Conservation (phyloP, 2,329 filamentous ascomycete genomes). For the Clarireedia hainanense region DNA sequence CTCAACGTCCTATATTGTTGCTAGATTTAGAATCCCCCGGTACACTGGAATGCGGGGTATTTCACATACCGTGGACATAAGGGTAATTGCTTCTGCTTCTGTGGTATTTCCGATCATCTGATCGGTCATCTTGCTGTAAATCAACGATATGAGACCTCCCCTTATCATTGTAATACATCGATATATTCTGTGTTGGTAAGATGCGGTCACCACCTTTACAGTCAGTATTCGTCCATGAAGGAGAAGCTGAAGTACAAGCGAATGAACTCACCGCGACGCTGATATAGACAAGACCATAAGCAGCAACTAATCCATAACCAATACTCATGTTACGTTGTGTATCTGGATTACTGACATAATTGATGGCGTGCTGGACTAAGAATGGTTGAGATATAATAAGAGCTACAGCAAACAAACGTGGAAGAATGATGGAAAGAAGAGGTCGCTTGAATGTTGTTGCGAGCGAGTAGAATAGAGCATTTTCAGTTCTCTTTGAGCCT, state of each 20-base stretch:
- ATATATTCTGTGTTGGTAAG: constrained; percentile 2
- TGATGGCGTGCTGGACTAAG: constrained; percentile 8
- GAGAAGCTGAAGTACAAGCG: neutral
- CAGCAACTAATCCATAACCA: constrained; percentile 18
- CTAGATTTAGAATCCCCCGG: constrained; percentile 23
- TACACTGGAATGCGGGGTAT: neutral
- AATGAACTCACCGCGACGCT: constrained; percentile 7
- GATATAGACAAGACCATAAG: constrained; percentile 13
- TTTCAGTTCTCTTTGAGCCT: neutral
- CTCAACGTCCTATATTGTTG: constrained; percentile 37
- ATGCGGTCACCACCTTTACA: neutral
- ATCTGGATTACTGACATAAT: constrained; percentile 18
- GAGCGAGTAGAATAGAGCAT: neutral
- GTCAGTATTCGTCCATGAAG: neutral
- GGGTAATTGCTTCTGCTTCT: neutral
- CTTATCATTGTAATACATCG: constrained; percentile 19
- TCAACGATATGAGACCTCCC: constrained; percentile 36
- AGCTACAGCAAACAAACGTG: constrained; percentile 15
- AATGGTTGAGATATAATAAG: constrained; percentile 13
- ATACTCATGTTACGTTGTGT: neutral
- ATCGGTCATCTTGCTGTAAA: constrained; percentile 29
- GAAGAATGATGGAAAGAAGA: neutral
- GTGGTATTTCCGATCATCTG: neutral
- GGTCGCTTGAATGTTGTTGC: neutral
- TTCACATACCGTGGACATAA: neutral